Base-by-base conservation (phyloP, 169 alveolate species). In the Cryptosporidium parvum region DNA sequence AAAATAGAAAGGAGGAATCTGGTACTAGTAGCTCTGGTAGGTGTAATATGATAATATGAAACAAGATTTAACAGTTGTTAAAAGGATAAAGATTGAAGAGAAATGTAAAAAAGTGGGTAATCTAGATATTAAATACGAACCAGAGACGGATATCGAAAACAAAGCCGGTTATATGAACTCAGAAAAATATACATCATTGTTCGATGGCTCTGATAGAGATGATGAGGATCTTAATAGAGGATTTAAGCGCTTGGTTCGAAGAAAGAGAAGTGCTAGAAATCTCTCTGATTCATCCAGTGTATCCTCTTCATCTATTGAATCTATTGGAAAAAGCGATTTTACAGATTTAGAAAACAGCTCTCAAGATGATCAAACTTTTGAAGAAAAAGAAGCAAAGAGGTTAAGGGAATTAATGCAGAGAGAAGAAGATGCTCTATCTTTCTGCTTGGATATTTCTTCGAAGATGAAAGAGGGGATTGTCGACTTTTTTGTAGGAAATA, bases 381-480 rank as follows among this genome's bases (percentile, higher is more conserved):
- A 59, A 21, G 86, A 73, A 52, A 53, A 59, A n/a, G 86, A 73
- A 37, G 29, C 21, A 18, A 73, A 33, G 52, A 73, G 12, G 21
- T 7, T 33, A 14, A 52, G 31, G 8, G 86, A 73, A 23, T 35
- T 29, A 35, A 73, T 51, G 31, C 14, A 42, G 18, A 65, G 52
- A 59, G 89, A 80, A 33, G 89, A 80, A 16, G 37, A 65, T n/a
- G 89, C 89, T 18, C 29, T 80, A 23, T 14, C 44, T 29, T 42
- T 59, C 44, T 80, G 89, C 26, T 45, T 80, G 53, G 75, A 65
- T 29, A 65, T 62, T 5, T 59, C 89, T 37, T 35, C n/a, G n/a
- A 59, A 51, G 53, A 80, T 80, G 89, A 80, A 80, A n/a, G 62
- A 65, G 42, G 89, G 80, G 26, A 80, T 80, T 21, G 68, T 80